Base-by-base conservation (phyloP, 2,329 filamentous ascomycete species). In the Colletotrichum nymphaeae region DNA sequence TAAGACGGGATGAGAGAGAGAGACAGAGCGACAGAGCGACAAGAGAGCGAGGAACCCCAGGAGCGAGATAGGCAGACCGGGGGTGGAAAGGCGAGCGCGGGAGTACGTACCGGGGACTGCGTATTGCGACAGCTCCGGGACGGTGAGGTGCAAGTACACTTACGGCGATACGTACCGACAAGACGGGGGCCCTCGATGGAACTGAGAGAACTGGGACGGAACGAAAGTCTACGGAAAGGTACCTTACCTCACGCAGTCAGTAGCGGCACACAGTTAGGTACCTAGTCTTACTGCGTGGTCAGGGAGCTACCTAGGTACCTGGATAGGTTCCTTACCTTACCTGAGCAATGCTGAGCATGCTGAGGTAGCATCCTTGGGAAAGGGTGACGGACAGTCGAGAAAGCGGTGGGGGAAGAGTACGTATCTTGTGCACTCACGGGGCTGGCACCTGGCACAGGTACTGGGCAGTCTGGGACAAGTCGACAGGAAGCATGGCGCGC, bases 21-120 rank as follows among this genome's bases (percentile, higher is more conserved):
- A 26, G 37, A 42, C 11, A 16, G 55, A 66, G 65, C 32, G 67
- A 68, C 57, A 68, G 49, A 73, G 66, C 66, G 74, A 73, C 68
- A 66, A 66, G 66, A 46, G 63, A 57, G 63, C 30, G 64, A 42
- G 52, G 64, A 60, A 57, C 22, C 77, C 19, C 12, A 78, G 75
- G 75, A 76, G 80, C 82, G 78, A 49, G 62, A 63, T 32, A 62
- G 37, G 12, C 37, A 46, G 65, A 81, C 81, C 78, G 75, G 76
- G 76, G 75, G 77, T 80, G 75, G 80, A 81, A 79, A 76, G 77
- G 76, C 76, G 74, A 77, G 75, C 75, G 77, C 75, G 75, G 74
- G 76, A 74, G 75, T 73, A 69, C 75, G 63, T 63, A 49, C 60
- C 55, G 49, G 58, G 65, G 55, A 70, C 42, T n/a, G 22, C 14